Percentiles rank a stretch among this genome's conserved stretches.
Evolutionary conservation across 2,329 filamentous ascomycete species (phyloP).

Genomic region (Colletotrichum musicola): DNA sequence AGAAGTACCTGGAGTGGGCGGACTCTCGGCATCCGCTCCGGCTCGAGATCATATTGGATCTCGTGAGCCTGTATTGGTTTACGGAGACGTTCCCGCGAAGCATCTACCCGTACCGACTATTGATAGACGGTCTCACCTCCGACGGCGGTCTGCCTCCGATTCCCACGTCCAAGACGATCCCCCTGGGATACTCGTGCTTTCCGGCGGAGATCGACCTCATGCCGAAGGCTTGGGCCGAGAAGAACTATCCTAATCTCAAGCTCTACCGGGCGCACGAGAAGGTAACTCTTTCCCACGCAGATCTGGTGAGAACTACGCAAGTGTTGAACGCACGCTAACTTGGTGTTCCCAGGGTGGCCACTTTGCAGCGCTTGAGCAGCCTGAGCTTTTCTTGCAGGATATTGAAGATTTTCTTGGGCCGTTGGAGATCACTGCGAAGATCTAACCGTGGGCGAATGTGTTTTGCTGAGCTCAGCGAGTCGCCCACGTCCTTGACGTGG

Average conservation of each 20-base stretch:
- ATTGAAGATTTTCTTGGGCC: constrained; percentile 15
- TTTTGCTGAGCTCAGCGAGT: no score
- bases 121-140: not conserved
- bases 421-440: not conserved
- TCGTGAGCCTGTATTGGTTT: constrained; percentile 67
- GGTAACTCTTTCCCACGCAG: not conserved
- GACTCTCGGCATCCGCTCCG: constrained; percentile 54
- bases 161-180: constrained; percentile 53
- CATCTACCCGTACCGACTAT: constrained; percentile 62
- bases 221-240: constrained; percentile 51
- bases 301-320: rapidly evolving
- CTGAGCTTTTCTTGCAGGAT: constrained; percentile 28
- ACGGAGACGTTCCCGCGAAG: constrained; percentile 60
- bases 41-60: constrained; percentile 60
- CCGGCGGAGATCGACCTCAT: constrained; percentile 54
- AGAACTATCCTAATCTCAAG: constrained; percentile 37
- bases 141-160: constrained; percentile 26
- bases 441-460: not conserved
- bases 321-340: not conserved
- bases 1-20: constrained; percentile 68
- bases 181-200: constrained; percentile 60
- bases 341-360: not conserved
- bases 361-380: constrained; percentile 36
- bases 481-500: no score
- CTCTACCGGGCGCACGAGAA: constrained; percentile 29